A percentile compares a stretch with the other conserved stretches of the same genome.
These are phyloP conservation scores for Neoboletus brunneissimus DNA, from an alignment of 768 basidiomycete species.

Conservation along the genomic window DNA sequence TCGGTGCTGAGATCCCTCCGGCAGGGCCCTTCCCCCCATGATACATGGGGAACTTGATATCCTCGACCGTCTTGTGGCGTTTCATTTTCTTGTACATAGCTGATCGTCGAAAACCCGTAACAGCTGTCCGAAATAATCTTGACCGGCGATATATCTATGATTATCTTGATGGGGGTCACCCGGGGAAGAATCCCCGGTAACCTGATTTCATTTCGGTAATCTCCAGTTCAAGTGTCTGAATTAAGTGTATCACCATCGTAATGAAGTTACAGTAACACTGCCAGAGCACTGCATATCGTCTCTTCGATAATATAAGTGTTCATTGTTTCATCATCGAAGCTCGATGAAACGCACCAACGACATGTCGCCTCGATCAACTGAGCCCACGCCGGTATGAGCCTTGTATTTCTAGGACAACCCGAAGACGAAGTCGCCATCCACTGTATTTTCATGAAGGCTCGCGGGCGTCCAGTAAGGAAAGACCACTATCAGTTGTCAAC, in stretches of 20 bases:
- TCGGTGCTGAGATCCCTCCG: no score
- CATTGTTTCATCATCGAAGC: background rate
- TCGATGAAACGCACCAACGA: constrained; percentile 8
- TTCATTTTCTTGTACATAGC: constrained; percentile 4
- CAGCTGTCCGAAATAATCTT: background rate
- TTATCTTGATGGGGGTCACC: constrained; percentile 2
- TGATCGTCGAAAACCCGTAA: constrained; percentile 12
- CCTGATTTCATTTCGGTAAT: constrained; percentile 30
- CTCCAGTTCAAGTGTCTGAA: constrained; percentile 9
- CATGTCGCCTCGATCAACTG: background rate
- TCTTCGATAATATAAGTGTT: background rate
- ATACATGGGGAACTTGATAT: no score
- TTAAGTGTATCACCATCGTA: constrained; percentile 1
- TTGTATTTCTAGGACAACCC: background rate
- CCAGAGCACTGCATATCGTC: background rate
- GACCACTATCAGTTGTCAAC: background rate
- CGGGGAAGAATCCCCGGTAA: constrained; percentile 7
- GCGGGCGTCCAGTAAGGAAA: constrained; percentile 5
- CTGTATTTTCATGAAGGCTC: background rate
- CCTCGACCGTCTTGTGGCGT: background rate
- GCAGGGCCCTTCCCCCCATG: no score
- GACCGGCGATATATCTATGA: constrained; percentile 8
- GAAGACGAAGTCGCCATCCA: background rate
- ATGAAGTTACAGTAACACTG: background rate
- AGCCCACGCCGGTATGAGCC: background rate